Evolutionary conservation across 2,329 filamentous ascomycete species (phyloP), one percentile per base, ranked within the genome.

Genomic region (Delphinella strobiligena): DNA sequence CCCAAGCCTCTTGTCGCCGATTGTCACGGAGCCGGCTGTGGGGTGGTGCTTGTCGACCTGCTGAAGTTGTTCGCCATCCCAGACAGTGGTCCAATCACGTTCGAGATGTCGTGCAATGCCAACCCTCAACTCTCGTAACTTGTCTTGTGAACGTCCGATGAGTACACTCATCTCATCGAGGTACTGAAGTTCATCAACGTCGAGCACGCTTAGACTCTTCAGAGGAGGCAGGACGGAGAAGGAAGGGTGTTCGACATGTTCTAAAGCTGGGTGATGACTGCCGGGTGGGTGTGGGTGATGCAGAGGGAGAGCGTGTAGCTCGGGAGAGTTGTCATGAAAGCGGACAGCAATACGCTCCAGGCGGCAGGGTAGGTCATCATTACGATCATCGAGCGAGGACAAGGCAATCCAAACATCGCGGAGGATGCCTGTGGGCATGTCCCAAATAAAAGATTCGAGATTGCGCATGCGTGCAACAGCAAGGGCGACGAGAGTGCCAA

Each of bases 381-480:
- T 62, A 16, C 73, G 67, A 49, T 82, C 72, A 30, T 75, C 77
- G 10, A 87, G 65, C 4, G 80, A 85, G 1, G 79, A 76, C 34
- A 93, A 67, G 16, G 83, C 79, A 54, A 86, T 74, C 73, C 86
- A 91, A 19, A 89, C 80, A 55, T 89, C 82, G 38, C 83, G 73
- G 38, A 87, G 62, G 14, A 91, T 80, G 1, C 84, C 85, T 0
- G 84, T 91, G 1, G 84, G 84, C 84, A 91, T 89, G 53, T 93
- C 84, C 84, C 84, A 91, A 3, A 84, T 69, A 52, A 91, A 91
- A 0, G 77, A 78, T 59, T 91, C 84, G 30, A 93, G 68, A 51
- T 84, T 85, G 37, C 76, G 66, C 84, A 91, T 91, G 46, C 82
- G 79, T 32, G 79, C 77, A n/a, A 91, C 69, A 10, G 83, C 82